Evolutionary conservation across 148 eudicot genomes (phyloP).

Genomic region (Silene conica): DNA sequence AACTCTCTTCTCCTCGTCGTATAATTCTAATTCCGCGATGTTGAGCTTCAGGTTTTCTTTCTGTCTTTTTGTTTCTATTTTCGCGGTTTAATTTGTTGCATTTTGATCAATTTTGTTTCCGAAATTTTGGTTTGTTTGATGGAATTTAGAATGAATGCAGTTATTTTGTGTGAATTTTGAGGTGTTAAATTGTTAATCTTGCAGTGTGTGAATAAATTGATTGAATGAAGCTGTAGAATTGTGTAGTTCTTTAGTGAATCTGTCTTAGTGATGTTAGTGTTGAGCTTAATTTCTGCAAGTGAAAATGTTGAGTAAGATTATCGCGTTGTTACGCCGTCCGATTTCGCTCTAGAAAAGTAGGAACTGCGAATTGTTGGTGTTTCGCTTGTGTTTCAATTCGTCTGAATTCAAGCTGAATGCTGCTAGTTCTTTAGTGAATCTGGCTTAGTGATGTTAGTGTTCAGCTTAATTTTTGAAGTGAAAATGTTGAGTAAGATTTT

Average conservation of each 20-base stretch:
- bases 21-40: constrained; percentile 38
- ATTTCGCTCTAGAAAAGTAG: neutral
- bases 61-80: neutral
- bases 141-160: neutral
- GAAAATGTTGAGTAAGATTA: too few relatives aligned
- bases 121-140: neutral
- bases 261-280: neutral
- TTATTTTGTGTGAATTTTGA: neutral
- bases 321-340: neutral
- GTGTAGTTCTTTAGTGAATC: neutral
- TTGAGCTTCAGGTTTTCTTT: constrained; percentile 45
- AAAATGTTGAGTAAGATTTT: too few relatives aligned
- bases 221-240: neutral
- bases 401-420: neutral
- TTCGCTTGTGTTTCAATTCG: neutral
- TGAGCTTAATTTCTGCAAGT: neutral
- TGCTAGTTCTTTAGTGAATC: neutral
- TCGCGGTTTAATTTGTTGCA: neutral
- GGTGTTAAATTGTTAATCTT: neutral
- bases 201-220: neutral
- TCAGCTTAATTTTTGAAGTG: neutral
- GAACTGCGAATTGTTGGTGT: neutral
- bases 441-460: neutral
- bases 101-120: neutral
- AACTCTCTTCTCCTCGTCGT: constrained; percentile 35